Conservation (phyloP, 1,139 yeast species). For the Kluyveromyces sp. region DNA sequence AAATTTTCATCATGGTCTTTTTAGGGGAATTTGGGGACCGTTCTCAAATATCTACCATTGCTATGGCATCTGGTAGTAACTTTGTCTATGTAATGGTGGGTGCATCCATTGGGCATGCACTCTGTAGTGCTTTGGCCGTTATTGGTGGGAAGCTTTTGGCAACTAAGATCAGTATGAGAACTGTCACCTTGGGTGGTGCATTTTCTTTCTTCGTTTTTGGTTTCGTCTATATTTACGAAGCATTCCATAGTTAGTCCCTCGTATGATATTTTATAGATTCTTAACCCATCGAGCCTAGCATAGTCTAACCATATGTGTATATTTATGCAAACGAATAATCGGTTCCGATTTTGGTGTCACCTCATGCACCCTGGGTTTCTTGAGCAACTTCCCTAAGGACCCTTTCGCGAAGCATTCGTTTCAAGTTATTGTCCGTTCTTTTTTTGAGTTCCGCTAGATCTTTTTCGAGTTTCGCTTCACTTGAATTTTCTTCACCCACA, state of each 20-base stretch:
- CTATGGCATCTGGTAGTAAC: constrained; percentile 96
- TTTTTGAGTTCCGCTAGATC: constrained; percentile 33
- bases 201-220: constrained; percentile 78
- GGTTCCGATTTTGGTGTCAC: too few relatives aligned
- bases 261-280: neutral
- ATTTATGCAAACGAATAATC: too few relatives aligned
- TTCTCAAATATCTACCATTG: constrained; percentile 95
- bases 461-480: constrained; percentile 32
- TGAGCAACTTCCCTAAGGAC: constrained; percentile 16
- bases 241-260: constrained; percentile 24
- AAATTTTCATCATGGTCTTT: constrained; percentile 92
- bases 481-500: neutral
- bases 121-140: constrained; percentile 92
- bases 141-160: constrained; percentile 89
- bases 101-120: constrained; percentile 80
- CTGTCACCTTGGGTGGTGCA: constrained; percentile 88
- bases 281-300: too few relatives aligned
- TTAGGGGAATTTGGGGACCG: constrained; percentile 99
- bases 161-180: constrained; percentile 81
- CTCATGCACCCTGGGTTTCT: neutral
- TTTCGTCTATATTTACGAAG: constrained; percentile 67
- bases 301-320: too few relatives aligned
- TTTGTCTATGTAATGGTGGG: constrained; percentile 88
- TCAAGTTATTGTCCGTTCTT: constrained; percentile 35
- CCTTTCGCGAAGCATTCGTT: constrained; percentile 35